Evolutionary conservation across 805 yeast genomes (phyloP), one percentile per base, ranked within the genome.

Genomic region (Priceomyces castillae): DNA sequence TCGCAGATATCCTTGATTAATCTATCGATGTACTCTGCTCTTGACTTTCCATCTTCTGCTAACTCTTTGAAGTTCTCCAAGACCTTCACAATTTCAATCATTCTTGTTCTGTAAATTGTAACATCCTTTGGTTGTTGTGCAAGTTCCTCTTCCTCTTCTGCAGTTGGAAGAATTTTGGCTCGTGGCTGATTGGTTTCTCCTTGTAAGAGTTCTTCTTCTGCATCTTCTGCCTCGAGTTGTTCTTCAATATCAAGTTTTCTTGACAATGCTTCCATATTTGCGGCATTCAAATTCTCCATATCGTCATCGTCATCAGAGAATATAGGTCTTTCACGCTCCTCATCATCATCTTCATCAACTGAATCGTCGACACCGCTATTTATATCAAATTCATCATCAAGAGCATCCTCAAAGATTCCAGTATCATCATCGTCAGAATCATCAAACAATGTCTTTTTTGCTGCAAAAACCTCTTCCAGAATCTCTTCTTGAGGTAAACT

Each of bases 21-120:
- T 66, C 95, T 82, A 43, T 81, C 82, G 36, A 78, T 74, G 61
- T 94, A 90, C 50, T 90, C 95, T 16, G 84, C 70, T 70, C 99
- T 84, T 38, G 92, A 82, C 60, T 80, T 81, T 11, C 96, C 97
- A 54, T 81, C 90, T 62, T 90, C 96, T 6, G 89, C 84, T 56
- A 88, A 61, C 40, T 72, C 84, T 59, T 81, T 82, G 71, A 92
- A 89, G 65, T 92, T 88, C 64, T 92, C 97, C 54, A 94, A 77
- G 14, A 92, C 97, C 62, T 90, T 90, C 40, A 90, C 92, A 49
- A 95, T 80, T 70, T 94, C 99, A 54, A 92, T 81, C 86, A 94
- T 92, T 69, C 99, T 82, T 15, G 97, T 88, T 67, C 98, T 82
- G 6, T 87, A 77, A 55, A 86, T 74, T 6, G 90, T 86, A 39